Evolutionary conservation across 1,284 basidiomycete genomes (phyloP).

Genomic region (Mycena citricolor): DNA sequence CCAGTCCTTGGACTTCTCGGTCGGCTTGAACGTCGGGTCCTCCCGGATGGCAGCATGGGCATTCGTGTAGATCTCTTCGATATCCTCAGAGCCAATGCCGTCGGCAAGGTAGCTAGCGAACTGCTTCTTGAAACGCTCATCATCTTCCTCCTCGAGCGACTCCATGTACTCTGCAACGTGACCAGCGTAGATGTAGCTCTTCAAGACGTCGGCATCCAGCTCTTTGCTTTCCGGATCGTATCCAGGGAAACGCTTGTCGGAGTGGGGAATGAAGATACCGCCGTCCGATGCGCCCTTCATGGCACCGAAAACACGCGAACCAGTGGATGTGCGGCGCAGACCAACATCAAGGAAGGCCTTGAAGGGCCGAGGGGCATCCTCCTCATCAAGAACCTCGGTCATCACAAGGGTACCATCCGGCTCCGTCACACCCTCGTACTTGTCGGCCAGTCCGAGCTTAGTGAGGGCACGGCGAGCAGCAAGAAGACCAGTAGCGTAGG

Average conservation of each 20-base stretch:
- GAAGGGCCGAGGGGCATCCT: slow-evolving; percentile 97
- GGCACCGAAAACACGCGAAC: slow-evolving; percentile 97
- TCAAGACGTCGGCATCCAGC: slow-evolving; percentile 92
- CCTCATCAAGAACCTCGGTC: slow-evolving; percentile 85
- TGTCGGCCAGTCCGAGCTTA: slow-evolving; percentile 96
- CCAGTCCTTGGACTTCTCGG: slow-evolving; percentile 94
- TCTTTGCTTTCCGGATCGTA: slow-evolving; percentile 94
- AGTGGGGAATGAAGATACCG: slow-evolving; percentile 98
- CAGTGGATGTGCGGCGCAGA: slow-evolving; percentile 97
- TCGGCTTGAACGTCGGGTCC: slow-evolving; percentile 88
- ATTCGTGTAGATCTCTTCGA: slow-evolving; percentile 93
- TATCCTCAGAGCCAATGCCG: slow-evolving; percentile 94
- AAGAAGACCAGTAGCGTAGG: slow-evolving; percentile 97
- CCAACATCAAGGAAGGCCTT: slow-evolving; percentile 99
- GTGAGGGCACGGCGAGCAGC: slow-evolving; percentile 92
- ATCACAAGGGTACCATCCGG: slow-evolving; percentile 85
- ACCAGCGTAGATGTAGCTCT: slow-evolving; percentile 98
- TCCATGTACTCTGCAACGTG: slow-evolving; percentile 99
- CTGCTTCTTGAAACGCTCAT: slow-evolving; percentile 99
- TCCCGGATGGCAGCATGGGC: slow-evolving; percentile 95
- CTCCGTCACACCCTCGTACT: slow-evolving; percentile 95
- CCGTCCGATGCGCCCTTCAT: slow-evolving; percentile 99
- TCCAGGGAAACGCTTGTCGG: slow-evolving; percentile 97
- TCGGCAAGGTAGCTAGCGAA: slow-evolving; percentile 95
- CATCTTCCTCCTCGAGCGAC: slow-evolving; percentile 98